These are phyloP conservation scores for Penicillium sp. DNA, from an alignment of 2,329 filamentous ascomycete species.

Conservation along the genomic window DNA sequence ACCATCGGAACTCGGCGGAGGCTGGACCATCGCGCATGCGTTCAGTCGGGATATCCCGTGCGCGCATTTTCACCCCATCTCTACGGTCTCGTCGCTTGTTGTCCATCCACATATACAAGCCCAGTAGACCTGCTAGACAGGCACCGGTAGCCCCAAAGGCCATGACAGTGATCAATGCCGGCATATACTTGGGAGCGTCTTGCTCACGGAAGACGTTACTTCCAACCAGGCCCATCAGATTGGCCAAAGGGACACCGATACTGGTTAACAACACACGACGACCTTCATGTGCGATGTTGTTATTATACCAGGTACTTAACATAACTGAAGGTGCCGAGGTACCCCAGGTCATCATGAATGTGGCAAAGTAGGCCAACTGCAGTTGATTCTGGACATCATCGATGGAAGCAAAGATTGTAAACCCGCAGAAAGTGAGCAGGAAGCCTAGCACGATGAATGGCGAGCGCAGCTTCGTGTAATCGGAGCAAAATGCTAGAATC, in stretches of 20 bases:
- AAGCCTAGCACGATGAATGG: constrained; percentile 77
- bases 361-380: constrained; percentile 73
- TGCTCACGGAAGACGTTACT: constrained; percentile 69
- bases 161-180: constrained; percentile 64
- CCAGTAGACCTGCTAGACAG: constrained; percentile 60
- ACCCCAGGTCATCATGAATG: constrained; percentile 83
- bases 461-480: constrained; percentile 68
- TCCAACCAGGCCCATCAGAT: constrained; percentile 73
- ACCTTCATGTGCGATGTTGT: constrained; percentile 79
- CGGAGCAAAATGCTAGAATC: constrained; percentile 72
- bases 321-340: constrained; percentile 75
- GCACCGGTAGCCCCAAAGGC: constrained; percentile 61
- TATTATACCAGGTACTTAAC: constrained; percentile 73
- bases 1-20: constrained; percentile 63
- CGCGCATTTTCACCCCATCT: constrained; percentile 60
- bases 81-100: constrained; percentile 63
- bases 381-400: constrained; percentile 63
- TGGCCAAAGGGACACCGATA: constrained; percentile 74
- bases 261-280: constrained; percentile 71
- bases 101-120: constrained; percentile 67
- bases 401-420: constrained; percentile 77
- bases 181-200: constrained; percentile 69
- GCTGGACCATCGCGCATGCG: constrained; percentile 59
- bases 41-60: constrained; percentile 62
- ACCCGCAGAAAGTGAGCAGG: constrained; percentile 73